Percentiles rank a stretch among this genome's conserved stretches.
phyloP scores from a whole-genome alignment of 2,329 filamentous ascomycete genomes.

The Cordyceps farinosa region DNA sequence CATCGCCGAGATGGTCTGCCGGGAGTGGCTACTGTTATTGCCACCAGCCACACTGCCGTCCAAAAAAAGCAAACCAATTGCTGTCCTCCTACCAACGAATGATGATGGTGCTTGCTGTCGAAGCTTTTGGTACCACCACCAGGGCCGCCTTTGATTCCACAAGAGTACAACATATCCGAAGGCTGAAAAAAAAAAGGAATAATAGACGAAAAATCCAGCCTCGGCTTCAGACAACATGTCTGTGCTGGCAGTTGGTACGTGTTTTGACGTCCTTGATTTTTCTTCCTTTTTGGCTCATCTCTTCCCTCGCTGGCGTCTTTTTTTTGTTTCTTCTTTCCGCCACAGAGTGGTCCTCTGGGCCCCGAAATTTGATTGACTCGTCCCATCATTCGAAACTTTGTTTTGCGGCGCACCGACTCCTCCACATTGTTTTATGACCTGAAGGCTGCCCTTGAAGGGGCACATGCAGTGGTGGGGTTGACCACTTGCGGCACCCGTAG shows the following conservation, averaged over 20 bases:
- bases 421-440: conserved; percentile 13
- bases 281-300: neutral
- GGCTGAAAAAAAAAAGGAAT: neutral
- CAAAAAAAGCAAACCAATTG: neutral
- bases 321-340: neutral
- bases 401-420: conserved; percentile 15
- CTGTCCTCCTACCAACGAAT: neutral
- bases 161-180: neutral
- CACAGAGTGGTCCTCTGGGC: neutral
- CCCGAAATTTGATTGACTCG: conserved; percentile 13
- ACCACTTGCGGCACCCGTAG: neutral
- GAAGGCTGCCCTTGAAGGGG: conserved; percentile 10
- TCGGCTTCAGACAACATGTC: neutral
- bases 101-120: neutral
- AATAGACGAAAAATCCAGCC: neutral
- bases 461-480: conserved; percentile 1
- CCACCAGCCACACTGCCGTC: neutral
- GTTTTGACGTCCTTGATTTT: neutral
- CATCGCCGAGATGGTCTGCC: conserved; percentile 2
- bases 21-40: neutral
- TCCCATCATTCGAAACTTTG: conserved; percentile 10
- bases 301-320: neutral
- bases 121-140: too few relatives aligned
- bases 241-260: neutral
- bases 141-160: too few relatives aligned